Evolutionary conservation across 2,329 filamentous ascomycete species (phyloP).

Genomic region (Aaosphaeria pasadenensis): DNA sequence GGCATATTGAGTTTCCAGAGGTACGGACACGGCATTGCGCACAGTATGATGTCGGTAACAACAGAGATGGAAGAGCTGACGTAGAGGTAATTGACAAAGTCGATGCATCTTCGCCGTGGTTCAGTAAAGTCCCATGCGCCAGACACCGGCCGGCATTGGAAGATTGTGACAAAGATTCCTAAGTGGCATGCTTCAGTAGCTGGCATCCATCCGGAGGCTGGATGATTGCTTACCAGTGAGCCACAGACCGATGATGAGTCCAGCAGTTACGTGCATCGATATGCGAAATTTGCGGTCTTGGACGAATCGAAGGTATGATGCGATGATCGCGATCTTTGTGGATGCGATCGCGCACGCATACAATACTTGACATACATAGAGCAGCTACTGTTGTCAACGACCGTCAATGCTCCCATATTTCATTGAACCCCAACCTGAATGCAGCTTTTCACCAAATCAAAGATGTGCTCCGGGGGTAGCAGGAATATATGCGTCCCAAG

Average conservation of each 20-base stretch:
- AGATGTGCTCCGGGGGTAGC: constrained; percentile 7
- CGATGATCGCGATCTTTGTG: constrained; percentile 27
- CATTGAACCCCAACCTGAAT: constrained; percentile 12
- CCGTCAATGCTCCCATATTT: too few species aligned
- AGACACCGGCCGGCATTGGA: constrained; percentile 20
- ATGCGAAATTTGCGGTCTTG: constrained; percentile 15
- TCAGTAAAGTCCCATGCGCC: constrained; percentile 22
- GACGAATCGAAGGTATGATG: constrained; percentile 25
- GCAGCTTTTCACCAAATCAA: constrained; percentile 12
- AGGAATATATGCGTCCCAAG: constrained; percentile 24
- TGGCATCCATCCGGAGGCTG: background rate
- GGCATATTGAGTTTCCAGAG: constrained; percentile 25
- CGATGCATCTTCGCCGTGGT: constrained; percentile 11
- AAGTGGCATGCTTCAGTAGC: background rate
- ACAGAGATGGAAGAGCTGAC: constrained; percentile 22
- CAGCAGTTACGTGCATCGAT: constrained; percentile 13
- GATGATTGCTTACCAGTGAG: constrained; percentile 11
- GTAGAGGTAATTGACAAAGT: constrained; percentile 23
- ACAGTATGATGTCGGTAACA: constrained; percentile 21
- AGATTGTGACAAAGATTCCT: constrained; percentile 25
- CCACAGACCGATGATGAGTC: constrained; percentile 15
- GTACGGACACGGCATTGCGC: constrained; percentile 20
- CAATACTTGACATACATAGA: constrained; percentile 22
- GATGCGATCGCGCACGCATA: constrained; percentile 24
- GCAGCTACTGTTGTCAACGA: constrained; percentile 12